Evolutionary conservation across 306 rosid genomes (phyloP), one percentile per base, ranked within the genome.

Genomic region (Luffa acutangula): DNA sequence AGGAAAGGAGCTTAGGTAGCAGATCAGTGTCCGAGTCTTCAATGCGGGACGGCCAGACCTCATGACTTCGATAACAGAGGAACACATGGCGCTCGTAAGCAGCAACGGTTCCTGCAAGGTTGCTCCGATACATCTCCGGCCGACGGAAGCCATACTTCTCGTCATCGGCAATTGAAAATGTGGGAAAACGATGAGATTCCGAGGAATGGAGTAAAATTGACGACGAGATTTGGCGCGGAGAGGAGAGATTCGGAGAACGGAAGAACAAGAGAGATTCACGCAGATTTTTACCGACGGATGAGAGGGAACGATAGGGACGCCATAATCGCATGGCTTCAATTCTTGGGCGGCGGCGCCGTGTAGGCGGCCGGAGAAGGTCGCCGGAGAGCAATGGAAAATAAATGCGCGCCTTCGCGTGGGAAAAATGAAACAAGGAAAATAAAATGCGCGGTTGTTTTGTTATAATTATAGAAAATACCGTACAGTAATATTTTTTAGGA

Each of bases 51-150:
- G 93, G 89, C 98, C 98, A 95, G 46, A 54, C 67, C 78, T 42
- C 85, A 69, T 87, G 92, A 75, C 82, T 87, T 93, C 88, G 89
- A 86, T 92, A 91, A 80, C 98, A 92, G 53, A 91, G 91, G 82
- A 95, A 95, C 0, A 95, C 90, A 76, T 95, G 98, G 79, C 97
- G 97, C 41, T 87, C 93, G 89, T 95, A 92, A 11, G 91, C 76
- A 17, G 80, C 86, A 10, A 92, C 89, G 49, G 97, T 91, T 17
- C 97, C 97, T 9, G 90, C 87, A 34, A 91, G 95, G 15, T 62
- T 91, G 48, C 70, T 87, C 80, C 60, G 76, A 87, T 87, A 88
- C 98, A 95, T 92, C 87, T 95, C 98, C 58, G 90, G 89, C 15
- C 98, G 88, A 21, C 80, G 80, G 87, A 95, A 95, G 3, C 97